Base-by-base conservation (phyloP, 768 basidiomycete species). In the Kwoniella sp. region DNA sequence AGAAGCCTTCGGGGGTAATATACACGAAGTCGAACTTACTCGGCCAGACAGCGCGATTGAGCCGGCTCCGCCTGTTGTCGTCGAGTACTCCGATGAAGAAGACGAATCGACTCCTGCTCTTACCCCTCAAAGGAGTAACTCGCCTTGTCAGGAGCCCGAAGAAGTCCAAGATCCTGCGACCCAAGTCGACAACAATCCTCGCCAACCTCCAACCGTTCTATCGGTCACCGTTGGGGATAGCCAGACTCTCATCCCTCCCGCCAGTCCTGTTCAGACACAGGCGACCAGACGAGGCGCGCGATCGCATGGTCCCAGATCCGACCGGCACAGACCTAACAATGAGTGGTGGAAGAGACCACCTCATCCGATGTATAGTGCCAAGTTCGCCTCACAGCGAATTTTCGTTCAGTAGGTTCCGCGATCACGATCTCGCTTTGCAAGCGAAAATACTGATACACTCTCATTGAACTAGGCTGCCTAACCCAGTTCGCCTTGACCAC, bases 311-410 rank as follows among this genome's bases (percentile, higher is more conserved):
- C 17, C 41, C 20, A 8, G 41, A 45, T 9, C 41, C 11, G 15
- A 45, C 17, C 5, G 41, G 17, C 9, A 45, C 20, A 17, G 41
- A 20, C 25, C 20, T n/a, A 55, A 45, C 4, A 17, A 53, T 17
- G 15, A 65, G 28, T 60, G 57, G 67, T 68, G 67, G 65, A 59
- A 56, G 30, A 22, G 57, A 23, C 11, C 50, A 1, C 73, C 73
- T 20, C 68, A 70, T 54, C 69, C 70, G 13, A 69, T 66, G 56
- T 74, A 66, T 48, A 67, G 66, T 22, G 59, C 63, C 12, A 51
- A 20, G 29, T 74, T 55, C 30, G 71, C 65, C 8, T 17, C 34
- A 12, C 66, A 58, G 58, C 52, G 73, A 29, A n/a, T 74, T 1
- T 23, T 71, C 0, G 61, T 74, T 15, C n/a, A 53, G 67, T 70